phyloP scores from a whole-genome alignment of 495 filamentous ascomycete species.

The Jackrogersella multiformis region DNA sequence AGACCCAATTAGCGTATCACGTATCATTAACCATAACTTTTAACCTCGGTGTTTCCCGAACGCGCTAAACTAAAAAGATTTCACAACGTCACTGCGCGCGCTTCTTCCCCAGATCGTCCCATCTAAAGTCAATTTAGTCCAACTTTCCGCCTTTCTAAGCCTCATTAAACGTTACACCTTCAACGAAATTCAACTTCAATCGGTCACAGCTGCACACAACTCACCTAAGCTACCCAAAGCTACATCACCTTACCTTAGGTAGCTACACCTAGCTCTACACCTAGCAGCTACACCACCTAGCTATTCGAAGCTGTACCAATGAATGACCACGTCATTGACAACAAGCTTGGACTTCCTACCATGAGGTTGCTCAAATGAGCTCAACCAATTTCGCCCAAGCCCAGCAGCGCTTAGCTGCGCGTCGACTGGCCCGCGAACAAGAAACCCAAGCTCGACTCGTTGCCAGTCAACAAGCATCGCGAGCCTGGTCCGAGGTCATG shows the following conservation, averaged over 20 bases:
- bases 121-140: constrained; percentile 4
- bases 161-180: constrained; percentile 41
- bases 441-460: constrained; percentile 64
- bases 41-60: constrained; percentile 43
- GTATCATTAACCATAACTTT: background rate
- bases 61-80: background rate
- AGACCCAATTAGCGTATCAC: constrained; percentile 12
- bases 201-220: background rate
- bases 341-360: constrained; percentile 13
- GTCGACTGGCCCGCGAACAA: constrained; percentile 75
- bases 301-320: constrained; percentile 17
- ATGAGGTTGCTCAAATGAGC: constrained; percentile 64
- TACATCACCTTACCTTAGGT: no score
- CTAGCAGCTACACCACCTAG: constrained; percentile 1
- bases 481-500: constrained; percentile 63
- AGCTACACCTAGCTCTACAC: no score
- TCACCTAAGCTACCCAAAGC: background rate
- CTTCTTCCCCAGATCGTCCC: constrained; percentile 5
- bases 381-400: constrained; percentile 83
- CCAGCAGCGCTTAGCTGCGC: constrained; percentile 81
- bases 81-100: constrained; percentile 34
- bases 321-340: constrained; percentile 13
- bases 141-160: constrained; percentile 33
- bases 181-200: constrained; percentile 1
- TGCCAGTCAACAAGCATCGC: constrained; percentile 66